These are phyloP conservation scores for Leccinum colubrinum DNA, from an alignment of 1,284 basidiomycete species.

Conservation along the genomic window DNA sequence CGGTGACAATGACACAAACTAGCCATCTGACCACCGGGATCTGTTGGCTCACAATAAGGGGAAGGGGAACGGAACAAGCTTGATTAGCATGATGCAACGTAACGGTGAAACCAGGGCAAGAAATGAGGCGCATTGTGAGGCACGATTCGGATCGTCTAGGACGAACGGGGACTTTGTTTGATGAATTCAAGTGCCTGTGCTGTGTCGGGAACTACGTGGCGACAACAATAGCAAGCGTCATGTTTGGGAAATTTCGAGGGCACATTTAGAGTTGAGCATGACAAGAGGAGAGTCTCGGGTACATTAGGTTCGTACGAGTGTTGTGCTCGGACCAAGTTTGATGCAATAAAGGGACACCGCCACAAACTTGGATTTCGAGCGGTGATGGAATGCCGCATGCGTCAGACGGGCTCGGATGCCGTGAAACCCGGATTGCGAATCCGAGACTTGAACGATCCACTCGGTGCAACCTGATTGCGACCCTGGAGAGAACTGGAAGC, in stretches of 20 bases:
- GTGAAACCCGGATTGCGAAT: constrained; percentile 17
- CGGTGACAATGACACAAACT: neutral
- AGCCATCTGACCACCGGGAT: neutral
- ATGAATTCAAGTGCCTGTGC: constrained; percentile 1
- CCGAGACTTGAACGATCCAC: constrained; percentile 9
- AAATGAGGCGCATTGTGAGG: constrained; percentile 1
- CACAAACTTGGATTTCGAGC: constrained; percentile 6
- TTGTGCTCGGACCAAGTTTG: neutral
- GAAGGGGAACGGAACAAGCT: neutral
- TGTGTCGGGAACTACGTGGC: constrained; percentile 7
- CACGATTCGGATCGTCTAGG: constrained; percentile 4
- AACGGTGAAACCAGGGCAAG: constrained; percentile 13
- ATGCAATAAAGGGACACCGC: constrained; percentile 10
- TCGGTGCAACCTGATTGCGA: constrained; percentile 15
- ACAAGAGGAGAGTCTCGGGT: constrained; percentile 24
- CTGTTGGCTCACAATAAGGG: constrained; percentile 8
- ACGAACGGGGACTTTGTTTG: neutral
- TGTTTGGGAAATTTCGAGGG: constrained; percentile 2
- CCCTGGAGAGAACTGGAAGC: constrained; percentile 3
- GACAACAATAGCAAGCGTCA: constrained; percentile 10
- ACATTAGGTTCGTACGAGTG: constrained; percentile 5
- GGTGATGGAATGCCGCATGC: constrained; percentile 3
- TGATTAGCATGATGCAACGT: neutral
- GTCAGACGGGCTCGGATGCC: constrained; percentile 2
- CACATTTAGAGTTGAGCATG: constrained; percentile 2